Conservation (phyloP, 257 asterid species). For the Solanum sejunctum region DNA sequence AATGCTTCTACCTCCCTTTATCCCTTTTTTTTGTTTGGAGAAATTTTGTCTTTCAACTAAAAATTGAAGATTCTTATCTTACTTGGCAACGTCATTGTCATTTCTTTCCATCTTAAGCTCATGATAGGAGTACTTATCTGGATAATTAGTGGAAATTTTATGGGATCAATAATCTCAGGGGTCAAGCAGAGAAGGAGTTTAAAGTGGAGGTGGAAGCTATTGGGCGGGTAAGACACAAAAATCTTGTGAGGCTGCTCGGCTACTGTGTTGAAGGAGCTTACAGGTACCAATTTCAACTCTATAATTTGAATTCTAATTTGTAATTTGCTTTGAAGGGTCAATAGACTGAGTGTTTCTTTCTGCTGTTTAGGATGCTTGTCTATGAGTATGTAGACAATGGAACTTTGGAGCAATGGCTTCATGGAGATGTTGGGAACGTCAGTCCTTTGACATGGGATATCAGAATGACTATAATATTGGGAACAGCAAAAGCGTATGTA, state of each 20-base stretch:
- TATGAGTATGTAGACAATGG: slow-evolving; percentile 89
- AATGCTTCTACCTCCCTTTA: background rate
- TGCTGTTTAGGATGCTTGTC: slow-evolving; percentile 68
- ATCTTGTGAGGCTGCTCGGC: slow-evolving; percentile 84
- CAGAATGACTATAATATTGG: slow-evolving; percentile 67
- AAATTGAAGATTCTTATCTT: background rate
- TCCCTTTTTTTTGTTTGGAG: background rate
- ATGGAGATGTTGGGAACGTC: slow-evolving; percentile 87
- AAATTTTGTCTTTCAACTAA: background rate
- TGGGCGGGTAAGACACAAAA: slow-evolving; percentile 95
- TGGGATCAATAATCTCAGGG: slow-evolving; percentile 31
- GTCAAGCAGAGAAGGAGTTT: slow-evolving; percentile 93
- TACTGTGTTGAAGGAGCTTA: slow-evolving; percentile 98
- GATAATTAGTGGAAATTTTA: background rate
- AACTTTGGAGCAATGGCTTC: slow-evolving; percentile 94
- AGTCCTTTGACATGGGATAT: slow-evolving; percentile 91
- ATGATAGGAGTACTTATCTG: background rate
- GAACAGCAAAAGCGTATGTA: slow-evolving; percentile 81
- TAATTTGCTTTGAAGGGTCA: background rate
- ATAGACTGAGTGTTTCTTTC: slow-evolving; percentile 1
- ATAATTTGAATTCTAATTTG: background rate
- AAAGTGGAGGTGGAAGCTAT: slow-evolving; percentile 91
- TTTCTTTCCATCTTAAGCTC: slow-evolving; percentile 5
- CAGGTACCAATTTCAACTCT: slow-evolving; percentile 30
- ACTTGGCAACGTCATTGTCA: background rate